Base-by-base conservation (phyloP, 495 filamentous ascomycete species). In the Aspergillus baeticus region DNA sequence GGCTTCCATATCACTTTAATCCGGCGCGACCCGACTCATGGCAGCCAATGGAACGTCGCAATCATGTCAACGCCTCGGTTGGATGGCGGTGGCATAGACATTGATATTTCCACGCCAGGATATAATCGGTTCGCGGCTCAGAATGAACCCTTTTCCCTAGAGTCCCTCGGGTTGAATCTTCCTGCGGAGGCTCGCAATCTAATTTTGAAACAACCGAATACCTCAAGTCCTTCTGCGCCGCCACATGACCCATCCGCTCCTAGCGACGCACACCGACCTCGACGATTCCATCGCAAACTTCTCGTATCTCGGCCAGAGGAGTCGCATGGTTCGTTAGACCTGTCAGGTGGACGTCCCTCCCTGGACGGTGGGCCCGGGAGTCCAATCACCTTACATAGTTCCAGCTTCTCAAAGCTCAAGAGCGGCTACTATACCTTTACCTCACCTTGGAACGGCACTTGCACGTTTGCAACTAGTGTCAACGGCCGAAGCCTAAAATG, bases 31-130 rank as follows among this genome's bases (percentile, higher is more conserved):
- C 88, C 91, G 3, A 76, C 82, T 1, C 86, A 87, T 22, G 85
- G 86, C 10, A 80, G 77, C 36, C 94, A 98, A 67, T 96, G 90
- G 90, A 96, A 97, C 61, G 85, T 97, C 23, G 91, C 87, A 5
- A 87, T 75, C 38, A 84, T 96, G 37, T 77, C 78, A 18, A 81
- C 76, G 5, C 59, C 68, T 5, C 62, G 58, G 15, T 54, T 65
- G 50, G 68, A 77, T 42, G 64, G 53, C 23, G 69, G 66, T 51
- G 54, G 68, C 2, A 71, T 88, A 43, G 75, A 82, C 61, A 80
- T 92, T 41, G 84, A 88, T 6, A 80, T 84, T 20, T 75, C 75
- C 3, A 87, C 83, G 0, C 75, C 81, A 0, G 86, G 87, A 17
- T 88, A 88, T 63, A 74, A 74, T 34, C 84, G 83, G 44, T 87